phyloP scores from a whole-genome alignment of 306 rosid species.

The Begonia peltatifolia region DNA sequence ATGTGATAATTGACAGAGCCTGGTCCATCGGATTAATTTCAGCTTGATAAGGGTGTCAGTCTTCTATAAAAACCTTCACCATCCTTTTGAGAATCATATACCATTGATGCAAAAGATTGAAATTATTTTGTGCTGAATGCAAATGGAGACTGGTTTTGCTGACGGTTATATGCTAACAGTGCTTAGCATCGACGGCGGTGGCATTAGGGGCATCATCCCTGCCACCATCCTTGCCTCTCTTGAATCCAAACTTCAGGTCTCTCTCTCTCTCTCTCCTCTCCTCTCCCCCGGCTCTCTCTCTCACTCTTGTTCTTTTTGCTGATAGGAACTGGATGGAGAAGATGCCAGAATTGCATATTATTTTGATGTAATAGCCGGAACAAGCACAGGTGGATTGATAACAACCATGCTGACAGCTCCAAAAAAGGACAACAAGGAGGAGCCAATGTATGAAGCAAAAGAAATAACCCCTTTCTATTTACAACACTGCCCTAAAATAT shows the following conservation, averaged over 20 bases:
- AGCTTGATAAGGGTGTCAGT: too few relatives aligned
- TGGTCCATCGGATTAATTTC: too few relatives aligned
- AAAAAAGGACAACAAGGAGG: constrained; percentile 9
- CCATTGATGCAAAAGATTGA: too few relatives aligned
- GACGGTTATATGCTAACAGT: constrained; percentile 16
- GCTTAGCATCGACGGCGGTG: constrained; percentile 29
- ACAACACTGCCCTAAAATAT: constrained; percentile 10
- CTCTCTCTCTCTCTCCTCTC: too few relatives aligned
- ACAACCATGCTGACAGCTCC: constrained; percentile 28
- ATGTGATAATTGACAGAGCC: too few relatives aligned
- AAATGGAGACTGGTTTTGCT: neutral
- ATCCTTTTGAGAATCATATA: too few relatives aligned
- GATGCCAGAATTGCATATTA: constrained; percentile 25
- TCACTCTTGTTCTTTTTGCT: too few relatives aligned
- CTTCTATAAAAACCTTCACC: too few relatives aligned
- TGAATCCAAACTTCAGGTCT: constrained; percentile 30
- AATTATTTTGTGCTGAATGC: too few relatives aligned
- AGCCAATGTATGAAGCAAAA: constrained; percentile 14
- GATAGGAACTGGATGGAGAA: constrained; percentile 21
- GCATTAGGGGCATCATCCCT: constrained; percentile 27
- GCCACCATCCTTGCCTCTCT: constrained; percentile 15
- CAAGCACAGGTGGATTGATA: constrained; percentile 29
- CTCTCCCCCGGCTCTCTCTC: too few relatives aligned
- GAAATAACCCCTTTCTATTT: constrained; percentile 15
- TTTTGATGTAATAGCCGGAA: constrained; percentile 27